These are phyloP conservation scores for Colletotrichum sp. DNA, from an alignment of 2,329 filamentous ascomycete genomes.

Conservation along the genomic window DNA sequence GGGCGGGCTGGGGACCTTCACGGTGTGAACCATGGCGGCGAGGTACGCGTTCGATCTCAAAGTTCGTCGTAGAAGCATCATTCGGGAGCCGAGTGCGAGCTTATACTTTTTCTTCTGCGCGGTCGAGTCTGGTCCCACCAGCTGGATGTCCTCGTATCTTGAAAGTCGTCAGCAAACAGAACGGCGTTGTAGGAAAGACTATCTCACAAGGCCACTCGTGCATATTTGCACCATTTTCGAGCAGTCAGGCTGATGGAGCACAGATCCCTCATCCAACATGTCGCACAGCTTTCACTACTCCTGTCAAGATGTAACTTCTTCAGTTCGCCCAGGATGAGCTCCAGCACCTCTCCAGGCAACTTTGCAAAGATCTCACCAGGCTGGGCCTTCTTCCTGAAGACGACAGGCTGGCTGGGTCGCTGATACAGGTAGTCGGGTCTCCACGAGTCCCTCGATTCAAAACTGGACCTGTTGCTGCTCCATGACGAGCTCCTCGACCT, in stretches of 20 bases:
- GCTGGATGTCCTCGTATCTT: slow-evolving; percentile 63
- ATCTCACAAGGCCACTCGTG: slow-evolving; percentile 55
- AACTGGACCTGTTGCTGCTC: slow-evolving; percentile 42
- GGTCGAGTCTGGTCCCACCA: slow-evolving; percentile 61
- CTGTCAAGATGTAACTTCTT: slow-evolving; percentile 54
- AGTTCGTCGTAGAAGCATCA: slow-evolving; percentile 63
- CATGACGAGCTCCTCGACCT: slow-evolving; percentile 32
- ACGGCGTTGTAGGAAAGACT: not conserved
- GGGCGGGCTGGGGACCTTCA: slow-evolving; percentile 60
- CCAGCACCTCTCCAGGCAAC: slow-evolving; percentile 63
- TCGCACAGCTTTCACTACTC: slow-evolving; percentile 60
- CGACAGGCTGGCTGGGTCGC: slow-evolving; percentile 28
- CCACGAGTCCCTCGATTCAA: slow-evolving; percentile 42
- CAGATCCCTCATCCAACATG: slow-evolving; percentile 69
- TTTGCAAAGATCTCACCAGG: slow-evolving; percentile 60
- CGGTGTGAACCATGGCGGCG: slow-evolving; percentile 58
- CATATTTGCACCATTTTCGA: slow-evolving; percentile 57
- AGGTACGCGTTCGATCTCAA: slow-evolving; percentile 58
- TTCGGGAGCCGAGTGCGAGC: slow-evolving; percentile 53
- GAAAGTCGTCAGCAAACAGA: not conserved
- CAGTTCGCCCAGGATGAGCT: slow-evolving; percentile 59
- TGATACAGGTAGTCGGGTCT: slow-evolving; percentile 29
- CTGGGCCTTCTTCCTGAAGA: slow-evolving; percentile 30
- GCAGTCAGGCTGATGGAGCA: slow-evolving; percentile 55
- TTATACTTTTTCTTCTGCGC: slow-evolving; percentile 64